Evolutionary conservation across 2,329 filamentous ascomycete species (phyloP).

Genomic region (Hymenoscyphus occultus): DNA sequence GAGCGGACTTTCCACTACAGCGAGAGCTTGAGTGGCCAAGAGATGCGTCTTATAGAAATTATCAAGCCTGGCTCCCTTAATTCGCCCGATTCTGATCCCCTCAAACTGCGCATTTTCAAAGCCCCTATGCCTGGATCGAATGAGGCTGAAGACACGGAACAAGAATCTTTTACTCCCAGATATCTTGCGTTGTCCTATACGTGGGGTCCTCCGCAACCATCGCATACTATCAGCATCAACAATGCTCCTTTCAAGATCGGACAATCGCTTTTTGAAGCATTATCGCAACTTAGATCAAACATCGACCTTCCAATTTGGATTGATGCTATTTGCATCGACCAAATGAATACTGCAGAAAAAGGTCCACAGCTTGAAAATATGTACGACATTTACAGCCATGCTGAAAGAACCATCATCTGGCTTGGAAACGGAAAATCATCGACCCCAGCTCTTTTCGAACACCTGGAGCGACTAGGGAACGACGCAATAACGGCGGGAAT

Average conservation of each 20-base stretch:
- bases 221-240: too few species aligned
- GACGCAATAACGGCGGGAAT: neutral
- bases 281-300: neutral
- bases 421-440: neutral
- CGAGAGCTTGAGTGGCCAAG: too few species aligned
- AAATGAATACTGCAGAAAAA: neutral
- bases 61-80: too few species aligned
- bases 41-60: too few species aligned
- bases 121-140: neutral
- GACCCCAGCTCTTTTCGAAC: neutral
- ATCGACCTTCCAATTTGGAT: neutral
- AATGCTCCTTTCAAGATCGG: too few species aligned
- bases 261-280: neutral
- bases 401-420: neutral
- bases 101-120: neutral
- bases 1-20: too few species aligned
- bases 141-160: neutral
- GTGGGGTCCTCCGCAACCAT: neutral
- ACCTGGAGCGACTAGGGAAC: neutral
- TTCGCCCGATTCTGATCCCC: neutral
- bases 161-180: neutral
- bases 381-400: neutral
- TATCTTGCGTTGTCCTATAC: neutral
- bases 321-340: neutral
- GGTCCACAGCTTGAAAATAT: neutral